Evolutionary conservation across 169 alveolate genomes (phyloP), one percentile per base, ranked within the genome.

Genomic region (Perkinsus marinus): DNA sequence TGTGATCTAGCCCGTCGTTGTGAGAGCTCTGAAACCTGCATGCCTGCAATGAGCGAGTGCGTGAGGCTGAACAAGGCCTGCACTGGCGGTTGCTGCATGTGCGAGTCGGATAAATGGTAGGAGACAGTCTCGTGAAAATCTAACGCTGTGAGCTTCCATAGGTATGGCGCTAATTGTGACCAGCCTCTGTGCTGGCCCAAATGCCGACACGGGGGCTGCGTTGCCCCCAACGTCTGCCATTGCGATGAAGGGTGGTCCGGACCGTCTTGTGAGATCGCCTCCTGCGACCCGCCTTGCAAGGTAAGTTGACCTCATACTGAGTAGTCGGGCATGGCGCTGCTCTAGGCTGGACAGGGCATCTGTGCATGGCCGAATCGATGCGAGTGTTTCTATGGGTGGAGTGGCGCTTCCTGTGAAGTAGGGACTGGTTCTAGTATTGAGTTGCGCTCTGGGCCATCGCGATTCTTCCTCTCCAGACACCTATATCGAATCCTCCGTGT

Each of bases 11-110:
- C n/a, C 47, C 79, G 57, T 9, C 37, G 36, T 26, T 90, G 91
- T 39, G 91, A 90, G 91, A 90, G 46, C 43, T 90, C 36, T 69
- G 79, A 68, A n/a, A 47, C 39, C 38, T 90, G 79, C 36, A 90
- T 39, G 38, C 26, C 46, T n/a, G 57, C 39, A 22, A 89, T 89
- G 91, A 38, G n/a, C 57, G 57, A 89, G 91, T 89, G 91, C 91
- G 91, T 90, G 10, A 36, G 57, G 69, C 68, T n/a, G 43, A 90
- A 90, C 69, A 43, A 47, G 30, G 91, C 91, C 30, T 39, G 79
- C 39, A 92, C 92, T 68, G 97, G 97, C 39, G 94, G 95, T 39
- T 95, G 97, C 69, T 95, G 97, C 89, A 92, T 93, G 90, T 95
- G 97, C 89, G 93, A 94, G 34, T 94, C 94, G 39, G 97, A 57